Evolutionary conservation across 2,329 filamentous ascomycete species (phyloP).

Genomic region (Hymenoscyphus occultus): DNA sequence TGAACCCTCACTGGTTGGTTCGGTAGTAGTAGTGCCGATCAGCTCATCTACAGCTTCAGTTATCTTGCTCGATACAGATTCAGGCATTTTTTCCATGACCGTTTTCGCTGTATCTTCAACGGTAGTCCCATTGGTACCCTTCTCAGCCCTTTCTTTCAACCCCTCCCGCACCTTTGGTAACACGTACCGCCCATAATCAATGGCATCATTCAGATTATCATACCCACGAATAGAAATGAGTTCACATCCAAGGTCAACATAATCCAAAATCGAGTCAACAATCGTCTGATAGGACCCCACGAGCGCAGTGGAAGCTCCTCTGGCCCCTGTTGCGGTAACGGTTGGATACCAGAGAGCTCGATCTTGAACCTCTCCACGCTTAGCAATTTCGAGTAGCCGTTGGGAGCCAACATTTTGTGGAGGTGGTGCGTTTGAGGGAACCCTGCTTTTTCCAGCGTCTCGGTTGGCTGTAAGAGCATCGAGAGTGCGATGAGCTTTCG

Average conservation of each 20-base stretch:
- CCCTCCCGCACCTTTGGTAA: conserved; percentile 48
- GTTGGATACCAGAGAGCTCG: conserved; percentile 62
- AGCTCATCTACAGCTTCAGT: no score
- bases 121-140: conserved; percentile 29
- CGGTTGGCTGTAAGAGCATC: conserved; percentile 48
- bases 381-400: conserved; percentile 55
- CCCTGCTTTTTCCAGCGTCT: conserved; percentile 37
- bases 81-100: no score
- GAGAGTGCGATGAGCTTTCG: conserved; percentile 55
- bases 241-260: conserved; percentile 54
- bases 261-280: conserved; percentile 53
- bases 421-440: conserved; percentile 40
- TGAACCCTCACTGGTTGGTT: conserved; percentile 18
- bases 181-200: conserved; percentile 57
- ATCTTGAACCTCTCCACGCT: conserved; percentile 55
- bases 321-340: conserved; percentile 57
- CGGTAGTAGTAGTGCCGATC: no score
- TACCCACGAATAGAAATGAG: conserved; percentile 60
- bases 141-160: conserved; percentile 24
- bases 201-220: conserved; percentile 57
- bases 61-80: no score
- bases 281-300: conserved; percentile 54
- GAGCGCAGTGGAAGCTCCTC: conserved; percentile 57
- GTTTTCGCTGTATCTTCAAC: no score
- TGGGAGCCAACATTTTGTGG: conserved; percentile 60